Percentiles rank a stretch among this genome's conserved stretches.
These are phyloP conservation scores for Bipolaris bicolor DNA, from an alignment of 2,329 filamentous ascomycete species.

Conservation along the genomic window DNA sequence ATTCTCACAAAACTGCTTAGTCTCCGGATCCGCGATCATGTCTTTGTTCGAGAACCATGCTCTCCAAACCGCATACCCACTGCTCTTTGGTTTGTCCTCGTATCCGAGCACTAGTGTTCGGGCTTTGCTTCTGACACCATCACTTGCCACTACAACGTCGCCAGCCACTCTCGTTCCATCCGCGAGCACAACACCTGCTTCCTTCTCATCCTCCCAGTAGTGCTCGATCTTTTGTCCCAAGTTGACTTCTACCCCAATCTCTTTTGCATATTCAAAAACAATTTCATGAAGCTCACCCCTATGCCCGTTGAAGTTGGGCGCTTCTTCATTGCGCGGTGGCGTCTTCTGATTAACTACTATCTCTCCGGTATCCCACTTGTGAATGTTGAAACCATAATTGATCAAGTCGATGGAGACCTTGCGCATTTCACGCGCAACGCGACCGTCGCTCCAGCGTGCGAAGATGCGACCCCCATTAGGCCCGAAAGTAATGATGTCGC, in stretches of 20 bases:
- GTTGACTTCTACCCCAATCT: conserved; percentile 63
- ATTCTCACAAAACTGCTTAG: conserved; percentile 46
- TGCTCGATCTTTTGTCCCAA: conserved; percentile 59
- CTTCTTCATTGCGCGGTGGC: conserved; percentile 53
- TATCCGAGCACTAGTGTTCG: conserved; percentile 60
- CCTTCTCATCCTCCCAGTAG: conserved; percentile 61
- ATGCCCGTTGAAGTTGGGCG: conserved; percentile 66
- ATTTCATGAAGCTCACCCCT: conserved; percentile 66
- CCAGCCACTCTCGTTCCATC: conserved; percentile 55
- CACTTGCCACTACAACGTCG: conserved; percentile 60
- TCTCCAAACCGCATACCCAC: conserved; percentile 61
- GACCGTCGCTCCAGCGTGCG: conserved; percentile 61
- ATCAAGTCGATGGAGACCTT: conserved; percentile 60
- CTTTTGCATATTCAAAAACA: conserved; percentile 63
- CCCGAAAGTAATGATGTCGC: conserved; percentile 68
- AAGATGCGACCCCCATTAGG: conserved; percentile 67
- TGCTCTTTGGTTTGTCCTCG: conserved; percentile 59
- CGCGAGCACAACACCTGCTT: conserved; percentile 60
- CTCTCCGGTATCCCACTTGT: conserved; percentile 65
- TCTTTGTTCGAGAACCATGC: conserved; percentile 52
- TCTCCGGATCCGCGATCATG: conserved; percentile 49
- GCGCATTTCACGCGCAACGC: conserved; percentile 56
- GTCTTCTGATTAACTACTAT: conserved; percentile 63
- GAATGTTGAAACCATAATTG: conserved; percentile 65
- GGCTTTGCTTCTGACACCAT: conserved; percentile 60